Base-by-base conservation (phyloP, 192 early-diverging fungal species). In the Paraglomus brasilianum region DNA sequence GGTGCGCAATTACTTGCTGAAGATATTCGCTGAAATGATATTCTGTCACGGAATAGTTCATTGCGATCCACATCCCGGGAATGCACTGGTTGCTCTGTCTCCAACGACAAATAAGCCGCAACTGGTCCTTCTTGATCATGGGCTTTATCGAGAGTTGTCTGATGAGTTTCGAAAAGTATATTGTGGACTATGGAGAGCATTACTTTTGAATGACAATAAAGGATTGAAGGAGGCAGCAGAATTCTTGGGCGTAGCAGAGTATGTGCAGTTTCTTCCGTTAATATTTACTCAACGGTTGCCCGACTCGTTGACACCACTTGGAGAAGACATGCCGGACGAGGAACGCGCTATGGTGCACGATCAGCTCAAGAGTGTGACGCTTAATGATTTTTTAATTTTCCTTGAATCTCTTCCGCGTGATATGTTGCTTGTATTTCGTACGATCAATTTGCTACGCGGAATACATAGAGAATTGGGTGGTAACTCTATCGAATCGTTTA, bases 11-110 rank as follows among this genome's bases (percentile, higher is more conserved):
- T 48, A 75, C 1, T 59, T 83, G 39, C 72, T 76, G 40, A 77
- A 83, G 55, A 72, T 83, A 42, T 83, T 83, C 81, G 74, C 79
- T 11, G 82, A 83, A 53, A 81, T 81, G 80, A 76, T 81, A 39
- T 81, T 73, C 51, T 74, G 75, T 21, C 79, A 81, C 19, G 79
- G 79, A 15, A 64, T 77, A 7, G 67, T 78, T 9, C 79, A 81
- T 43, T 81, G 79, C 42, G 79, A 81, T 53, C 79, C 79, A 42
- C 78, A 79, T 59, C 72, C 75, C 61, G 63, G 74, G 9, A 13
- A 41, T 51, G 57, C 70, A 41, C 45, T 77, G 9, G 72, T 77
- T 1, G 45, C 67, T 13, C 64, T 39, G 5, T 62, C 62, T 19
- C 76, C 76, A 14, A 30, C 45, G 5, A 77, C 77, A 8, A 68